phyloP scores from a whole-genome alignment of 129 eudicot genomes.

The Mikania micrantha region DNA sequence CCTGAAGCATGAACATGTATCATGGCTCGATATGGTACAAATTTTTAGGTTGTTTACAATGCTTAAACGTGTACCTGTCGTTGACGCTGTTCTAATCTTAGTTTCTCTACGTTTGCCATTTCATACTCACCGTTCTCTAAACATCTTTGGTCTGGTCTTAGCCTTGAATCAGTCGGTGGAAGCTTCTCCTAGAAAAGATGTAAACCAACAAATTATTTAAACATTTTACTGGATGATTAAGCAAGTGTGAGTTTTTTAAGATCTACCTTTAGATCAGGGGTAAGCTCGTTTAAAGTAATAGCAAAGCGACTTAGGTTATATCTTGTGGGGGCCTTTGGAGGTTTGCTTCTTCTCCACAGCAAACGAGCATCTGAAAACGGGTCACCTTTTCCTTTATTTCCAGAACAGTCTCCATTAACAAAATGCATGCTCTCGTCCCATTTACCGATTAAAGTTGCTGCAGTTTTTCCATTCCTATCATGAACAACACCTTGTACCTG shows the following conservation, averaged over 20 bases:
- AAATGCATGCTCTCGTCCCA: slow-evolving; percentile 99
- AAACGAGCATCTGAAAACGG: slow-evolving; percentile 58
- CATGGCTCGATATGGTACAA: not conserved
- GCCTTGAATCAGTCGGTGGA: slow-evolving; percentile 95
- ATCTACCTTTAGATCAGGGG: slow-evolving; percentile 64
- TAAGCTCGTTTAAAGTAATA: slow-evolving; percentile 84
- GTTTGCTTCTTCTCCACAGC: slow-evolving; percentile 94
- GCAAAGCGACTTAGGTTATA: slow-evolving; percentile 93
- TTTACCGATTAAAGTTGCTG: slow-evolving; percentile 88
- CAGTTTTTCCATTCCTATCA: slow-evolving; percentile 78
- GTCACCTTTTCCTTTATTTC: slow-evolving; percentile 72
- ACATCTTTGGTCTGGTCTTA: slow-evolving; percentile 93
- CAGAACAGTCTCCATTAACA: slow-evolving; percentile 62
- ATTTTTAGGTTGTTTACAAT: not conserved
- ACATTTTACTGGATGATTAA: not conserved
- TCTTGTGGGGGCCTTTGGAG: slow-evolving; percentile 80
- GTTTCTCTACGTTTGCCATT: slow-evolving; percentile 82
- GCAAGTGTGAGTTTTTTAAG: not conserved
- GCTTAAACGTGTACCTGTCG: slow-evolving; percentile 56
- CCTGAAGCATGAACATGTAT: slow-evolving; percentile 35
- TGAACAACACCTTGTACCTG: slow-evolving; percentile 95
- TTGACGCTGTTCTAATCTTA: slow-evolving; percentile 88
- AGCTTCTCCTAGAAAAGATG: slow-evolving; percentile 55
- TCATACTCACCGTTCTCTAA: slow-evolving; percentile 95
- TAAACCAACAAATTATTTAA: not conserved